Conservation (phyloP, 1,284 basidiomycete species). For the Apiotrichum mycotoxinovorans region DNA sequence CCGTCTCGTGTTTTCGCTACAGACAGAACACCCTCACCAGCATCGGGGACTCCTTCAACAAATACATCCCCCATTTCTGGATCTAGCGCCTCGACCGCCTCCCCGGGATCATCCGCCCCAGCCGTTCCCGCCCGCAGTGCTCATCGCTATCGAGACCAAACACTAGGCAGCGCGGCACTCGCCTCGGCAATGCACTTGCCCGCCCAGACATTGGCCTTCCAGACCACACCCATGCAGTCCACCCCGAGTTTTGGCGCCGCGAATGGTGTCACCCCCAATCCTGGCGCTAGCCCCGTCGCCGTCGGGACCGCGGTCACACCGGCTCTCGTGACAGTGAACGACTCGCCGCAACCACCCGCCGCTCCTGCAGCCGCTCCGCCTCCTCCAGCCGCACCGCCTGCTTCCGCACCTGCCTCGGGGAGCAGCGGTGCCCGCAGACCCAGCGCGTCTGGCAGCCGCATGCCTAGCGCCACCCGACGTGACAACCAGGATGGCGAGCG, state of each 20-base stretch:
- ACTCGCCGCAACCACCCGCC: not conserved
- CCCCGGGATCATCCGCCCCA: constrained; percentile 5
- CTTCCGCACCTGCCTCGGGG: not conserved
- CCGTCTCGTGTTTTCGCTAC: constrained; percentile 17
- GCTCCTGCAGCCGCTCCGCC: not conserved
- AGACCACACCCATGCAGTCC: constrained; percentile 2
- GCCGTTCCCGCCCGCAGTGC: constrained; percentile 18
- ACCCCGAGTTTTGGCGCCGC: constrained; percentile 3
- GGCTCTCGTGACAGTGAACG: not conserved
- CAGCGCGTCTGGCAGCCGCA: constrained; percentile 7
- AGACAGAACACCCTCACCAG: not conserved
- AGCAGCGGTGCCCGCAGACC: constrained; percentile 6
- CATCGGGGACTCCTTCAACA: not conserved
- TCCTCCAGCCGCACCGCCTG: not conserved
- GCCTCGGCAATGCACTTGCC: constrained; percentile 18
- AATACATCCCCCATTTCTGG: not conserved
- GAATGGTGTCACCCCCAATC: not conserved
- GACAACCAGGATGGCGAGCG: constrained; percentile 15
- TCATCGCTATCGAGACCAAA: constrained; percentile 20
- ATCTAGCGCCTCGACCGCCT: constrained; percentile 2
- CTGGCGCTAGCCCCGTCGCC: not conserved
- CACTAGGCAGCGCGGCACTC: constrained; percentile 11
- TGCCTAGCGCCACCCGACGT: constrained; percentile 2
- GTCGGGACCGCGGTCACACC: not conserved
- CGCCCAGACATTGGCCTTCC: constrained; percentile 4